Percentiles rank a stretch among this genome's conserved stretches.
phyloP scores from a whole-genome alignment of 345 rosid species.

The Dovyalis caffra region DNA sequence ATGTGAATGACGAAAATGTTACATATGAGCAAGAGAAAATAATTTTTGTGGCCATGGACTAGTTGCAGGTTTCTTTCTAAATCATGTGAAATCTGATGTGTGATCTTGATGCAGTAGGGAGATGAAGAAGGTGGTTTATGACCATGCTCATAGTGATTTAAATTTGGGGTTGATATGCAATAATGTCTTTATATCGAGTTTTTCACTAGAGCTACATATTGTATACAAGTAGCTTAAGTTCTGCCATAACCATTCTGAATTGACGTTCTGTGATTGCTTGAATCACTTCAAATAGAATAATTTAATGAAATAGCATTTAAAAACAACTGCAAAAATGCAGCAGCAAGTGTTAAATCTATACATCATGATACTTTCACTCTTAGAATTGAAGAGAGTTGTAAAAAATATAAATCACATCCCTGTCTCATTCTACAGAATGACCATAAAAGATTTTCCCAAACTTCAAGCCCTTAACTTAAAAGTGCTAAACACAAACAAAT shows the following conservation, averaged over 20 bases:
- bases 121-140: neutral
- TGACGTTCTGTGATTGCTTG: neutral
- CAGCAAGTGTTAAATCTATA: constrained; percentile 7
- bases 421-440: neutral
- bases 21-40: neutral
- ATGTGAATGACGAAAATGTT: neutral
- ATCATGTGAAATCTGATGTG: no score
- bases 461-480: neutral
- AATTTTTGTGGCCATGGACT: neutral
- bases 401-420: neutral
- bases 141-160: no score
- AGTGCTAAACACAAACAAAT: constrained; percentile 12
- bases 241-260: neutral
- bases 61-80: neutral
- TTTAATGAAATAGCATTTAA: neutral
- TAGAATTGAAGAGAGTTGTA: neutral
- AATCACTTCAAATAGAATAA: neutral
- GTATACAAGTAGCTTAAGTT: no score
- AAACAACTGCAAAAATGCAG: neutral
- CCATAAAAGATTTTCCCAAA: neutral
- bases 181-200: no score
- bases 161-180: no score
- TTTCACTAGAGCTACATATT: no score
- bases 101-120: neutral
- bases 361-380: constrained; percentile 4